Percentiles rank a stretch among this genome's conserved stretches.
These are phyloP conservation scores for Acer yangbiense DNA, from an alignment of 345 rosid genomes.

Conservation along the genomic window DNA sequence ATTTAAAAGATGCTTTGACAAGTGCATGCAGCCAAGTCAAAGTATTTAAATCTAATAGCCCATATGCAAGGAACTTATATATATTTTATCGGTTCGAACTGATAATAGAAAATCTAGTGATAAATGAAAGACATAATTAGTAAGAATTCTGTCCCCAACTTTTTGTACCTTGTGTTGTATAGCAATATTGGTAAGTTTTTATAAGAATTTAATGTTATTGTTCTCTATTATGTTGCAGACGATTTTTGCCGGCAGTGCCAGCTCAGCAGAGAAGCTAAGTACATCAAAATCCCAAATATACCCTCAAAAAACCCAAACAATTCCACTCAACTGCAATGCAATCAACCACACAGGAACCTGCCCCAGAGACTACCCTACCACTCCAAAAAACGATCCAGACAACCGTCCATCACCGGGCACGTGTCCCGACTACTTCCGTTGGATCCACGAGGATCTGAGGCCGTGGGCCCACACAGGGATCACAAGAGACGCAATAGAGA, in stretches of 20 bases:
- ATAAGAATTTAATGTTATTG: neutral
- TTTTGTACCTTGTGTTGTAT: too few species aligned
- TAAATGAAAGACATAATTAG: neutral
- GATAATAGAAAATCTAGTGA: too few species aligned
- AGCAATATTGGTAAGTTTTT: neutral
- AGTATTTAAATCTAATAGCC: too few species aligned
- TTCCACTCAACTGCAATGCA: constrained; percentile 53
- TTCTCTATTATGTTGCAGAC: constrained; percentile 24
- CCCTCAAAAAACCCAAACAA: constrained; percentile 24
- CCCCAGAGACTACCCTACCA: constrained; percentile 41
- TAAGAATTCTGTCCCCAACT: neutral
- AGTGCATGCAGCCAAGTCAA: too few species aligned
- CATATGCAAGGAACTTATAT: too few species aligned
- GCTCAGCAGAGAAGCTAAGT: constrained; percentile 7
- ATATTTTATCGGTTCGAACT: too few species aligned
- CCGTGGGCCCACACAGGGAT: constrained; percentile 82
- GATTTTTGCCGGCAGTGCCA: neutral
- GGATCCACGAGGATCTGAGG: constrained; percentile 91
- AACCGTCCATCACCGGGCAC: constrained; percentile 20
- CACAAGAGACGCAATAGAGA: constrained; percentile 60
- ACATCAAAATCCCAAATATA: neutral
- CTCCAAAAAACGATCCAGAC: constrained; percentile 17
- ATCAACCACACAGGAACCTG: constrained; percentile 37
- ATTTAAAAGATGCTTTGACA: too few species aligned
- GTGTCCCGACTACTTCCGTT: constrained; percentile 88